Evolutionary conservation across 306 rosid species (phyloP).

Genomic region (Vigna trinervia): DNA sequence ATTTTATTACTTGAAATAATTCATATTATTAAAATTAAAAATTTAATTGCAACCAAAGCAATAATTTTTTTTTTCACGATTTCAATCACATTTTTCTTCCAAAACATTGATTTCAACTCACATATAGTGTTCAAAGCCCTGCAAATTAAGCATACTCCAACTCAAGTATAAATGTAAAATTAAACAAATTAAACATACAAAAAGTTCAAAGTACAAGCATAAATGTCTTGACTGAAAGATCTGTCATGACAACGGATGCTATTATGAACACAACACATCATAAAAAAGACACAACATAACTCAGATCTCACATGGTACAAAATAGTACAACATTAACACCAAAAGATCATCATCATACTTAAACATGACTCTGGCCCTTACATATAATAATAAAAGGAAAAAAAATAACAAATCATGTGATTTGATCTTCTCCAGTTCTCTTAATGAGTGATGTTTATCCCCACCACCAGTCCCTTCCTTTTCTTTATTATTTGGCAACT

Average conservation of each 20-base stretch:
- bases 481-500: constrained; percentile 18
- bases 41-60: too few relatives aligned
- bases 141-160: not conserved
- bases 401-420: not conserved
- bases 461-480: not conserved
- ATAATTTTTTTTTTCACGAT: too few relatives aligned
- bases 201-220: not conserved
- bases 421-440: not conserved
- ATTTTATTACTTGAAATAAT: too few relatives aligned
- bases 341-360: constrained; percentile 13
- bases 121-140: not conserved
- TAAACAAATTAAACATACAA: too few relatives aligned
- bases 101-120: not conserved
- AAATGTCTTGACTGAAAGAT: not conserved
- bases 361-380: not conserved
- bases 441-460: not conserved
- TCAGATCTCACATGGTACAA: not conserved
- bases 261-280: not conserved
- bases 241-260: not conserved
- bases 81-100: too few relatives aligned
- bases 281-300: not conserved
- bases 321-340: not conserved
- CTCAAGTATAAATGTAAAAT: too few relatives aligned
- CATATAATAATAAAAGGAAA: not conserved
- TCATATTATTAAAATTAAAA: too few relatives aligned